Evolutionary conservation across 306 rosid species (phyloP).

Genomic region (Hylodesmum podocarpum): DNA sequence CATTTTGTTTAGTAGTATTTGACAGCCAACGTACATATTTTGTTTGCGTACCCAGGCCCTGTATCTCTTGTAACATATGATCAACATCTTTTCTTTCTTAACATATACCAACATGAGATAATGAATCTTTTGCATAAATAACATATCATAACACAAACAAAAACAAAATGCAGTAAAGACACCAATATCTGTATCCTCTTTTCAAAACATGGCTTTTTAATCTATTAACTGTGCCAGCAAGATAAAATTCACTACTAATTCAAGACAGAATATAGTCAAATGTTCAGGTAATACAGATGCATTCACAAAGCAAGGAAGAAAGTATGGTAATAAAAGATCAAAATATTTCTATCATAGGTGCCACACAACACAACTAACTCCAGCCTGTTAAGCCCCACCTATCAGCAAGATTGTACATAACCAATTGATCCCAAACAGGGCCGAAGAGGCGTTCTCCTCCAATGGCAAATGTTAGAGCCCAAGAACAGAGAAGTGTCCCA

Average conservation of each 20-base stretch:
- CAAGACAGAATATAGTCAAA: slow-evolving; percentile 9
- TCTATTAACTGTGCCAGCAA: neutral
- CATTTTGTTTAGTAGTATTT: slow-evolving; percentile 41
- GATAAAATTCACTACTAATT: slow-evolving; percentile 1
- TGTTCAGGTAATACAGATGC: slow-evolving; percentile 4
- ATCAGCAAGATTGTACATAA: slow-evolving; percentile 93
- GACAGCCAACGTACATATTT: slow-evolving; percentile 10
- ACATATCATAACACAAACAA: neutral
- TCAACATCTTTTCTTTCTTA: neutral
- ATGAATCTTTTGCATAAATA: neutral
- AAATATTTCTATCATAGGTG: neutral
- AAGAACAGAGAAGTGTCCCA: slow-evolving; percentile 58
- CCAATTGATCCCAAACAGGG: slow-evolving; percentile 79
- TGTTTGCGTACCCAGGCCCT: neutral
- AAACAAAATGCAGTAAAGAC: neutral
- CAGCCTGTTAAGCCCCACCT: slow-evolving; percentile 71
- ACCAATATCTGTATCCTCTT: slow-evolving; percentile 24
- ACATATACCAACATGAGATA: neutral
- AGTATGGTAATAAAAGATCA: neutral
- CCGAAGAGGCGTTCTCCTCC: slow-evolving; percentile 89
- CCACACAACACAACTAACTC: slow-evolving; percentile 53
- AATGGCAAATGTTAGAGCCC: slow-evolving; percentile 83
- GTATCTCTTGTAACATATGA: neutral
- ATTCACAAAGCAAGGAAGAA: neutral
- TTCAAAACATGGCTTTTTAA: neutral